Evolutionary conservation across 352 stramenopile species (phyloP).

Genomic region (Plasmopara viticola): DNA sequence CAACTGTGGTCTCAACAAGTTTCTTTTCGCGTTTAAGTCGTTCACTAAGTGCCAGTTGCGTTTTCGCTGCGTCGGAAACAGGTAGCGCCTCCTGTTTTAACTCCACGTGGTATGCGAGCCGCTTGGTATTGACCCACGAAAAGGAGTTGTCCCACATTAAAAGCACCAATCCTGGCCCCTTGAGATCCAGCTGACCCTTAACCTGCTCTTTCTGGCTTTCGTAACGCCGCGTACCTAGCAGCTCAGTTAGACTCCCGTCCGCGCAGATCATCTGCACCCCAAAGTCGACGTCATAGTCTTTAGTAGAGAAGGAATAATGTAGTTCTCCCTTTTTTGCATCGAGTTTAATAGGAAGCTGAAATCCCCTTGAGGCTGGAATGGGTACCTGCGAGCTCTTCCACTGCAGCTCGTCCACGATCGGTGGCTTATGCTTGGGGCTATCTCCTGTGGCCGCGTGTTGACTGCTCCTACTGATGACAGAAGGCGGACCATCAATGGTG

Average conservation of each 20-base stretch:
- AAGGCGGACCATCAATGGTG: slow-evolving; percentile 39
- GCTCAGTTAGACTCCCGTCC: slow-evolving; percentile 45
- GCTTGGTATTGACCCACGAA: slow-evolving; percentile 76
- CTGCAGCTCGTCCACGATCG: slow-evolving; percentile 53
- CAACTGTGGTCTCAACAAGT: slow-evolving; percentile 28
- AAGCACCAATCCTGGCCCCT: slow-evolving; percentile 51
- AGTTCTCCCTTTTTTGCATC: slow-evolving; percentile 51
- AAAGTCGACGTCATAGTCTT: slow-evolving; percentile 71
- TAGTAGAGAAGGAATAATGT: slow-evolving; percentile 60
- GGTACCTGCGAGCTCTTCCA: slow-evolving; percentile 75
- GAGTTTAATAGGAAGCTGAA: slow-evolving; percentile 71
- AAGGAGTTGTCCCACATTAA: slow-evolving; percentile 80
- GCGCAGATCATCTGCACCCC: slow-evolving; percentile 60
- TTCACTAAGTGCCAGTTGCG: slow-evolving; percentile 38
- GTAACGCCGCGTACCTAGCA: slow-evolving; percentile 51
- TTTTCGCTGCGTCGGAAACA: slow-evolving; percentile 33
- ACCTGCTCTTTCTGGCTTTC: slow-evolving; percentile 57
- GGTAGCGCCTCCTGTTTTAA: slow-evolving; percentile 51
- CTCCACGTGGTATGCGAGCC: slow-evolving; percentile 67
- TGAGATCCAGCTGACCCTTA: slow-evolving; percentile 34
- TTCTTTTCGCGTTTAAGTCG: slow-evolving; percentile 40
- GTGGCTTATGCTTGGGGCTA: slow-evolving; percentile 10
- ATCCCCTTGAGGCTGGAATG: slow-evolving; percentile 52
- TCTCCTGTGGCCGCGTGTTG: slow-evolving; percentile 13
- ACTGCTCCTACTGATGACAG: slow-evolving; percentile 11